These are phyloP conservation scores for Naganishia sp. DNA, from an alignment of 1,284 basidiomycete species.

Conservation along the genomic window DNA sequence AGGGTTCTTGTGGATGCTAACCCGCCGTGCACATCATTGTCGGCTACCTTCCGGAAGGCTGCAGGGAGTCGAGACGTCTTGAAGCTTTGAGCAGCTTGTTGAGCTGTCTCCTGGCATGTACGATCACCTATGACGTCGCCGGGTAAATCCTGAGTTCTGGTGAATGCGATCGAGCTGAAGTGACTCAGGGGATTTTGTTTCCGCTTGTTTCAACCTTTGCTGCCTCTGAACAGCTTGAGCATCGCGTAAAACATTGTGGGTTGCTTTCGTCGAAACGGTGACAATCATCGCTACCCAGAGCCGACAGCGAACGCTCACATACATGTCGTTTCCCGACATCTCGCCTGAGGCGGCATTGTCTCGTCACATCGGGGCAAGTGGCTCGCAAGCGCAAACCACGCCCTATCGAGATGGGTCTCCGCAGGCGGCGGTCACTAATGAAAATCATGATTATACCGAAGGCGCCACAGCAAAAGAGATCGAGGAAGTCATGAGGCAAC, in stretches of 20 bases:
- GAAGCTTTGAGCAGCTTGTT: no score
- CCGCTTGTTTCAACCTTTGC: background rate
- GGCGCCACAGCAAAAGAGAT: slow-evolving; percentile 31
- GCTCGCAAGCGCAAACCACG: background rate
- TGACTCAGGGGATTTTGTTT: slow-evolving; percentile 1
- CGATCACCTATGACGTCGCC: background rate
- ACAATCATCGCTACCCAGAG: no score
- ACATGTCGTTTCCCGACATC: slow-evolving; percentile 32
- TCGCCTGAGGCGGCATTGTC: slow-evolving; percentile 27
- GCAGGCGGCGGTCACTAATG: slow-evolving; percentile 5
- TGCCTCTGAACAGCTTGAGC: no score
- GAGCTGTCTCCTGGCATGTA: no score
- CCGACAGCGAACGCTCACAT: no score
- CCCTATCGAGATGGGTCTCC: slow-evolving; percentile 20
- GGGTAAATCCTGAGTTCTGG: background rate
- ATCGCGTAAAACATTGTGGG: no score
- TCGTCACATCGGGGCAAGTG: background rate
- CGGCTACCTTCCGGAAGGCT: no score
- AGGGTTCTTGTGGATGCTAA: background rate
- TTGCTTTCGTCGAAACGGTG: no score
- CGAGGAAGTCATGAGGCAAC: slow-evolving; percentile 29
- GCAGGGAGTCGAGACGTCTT: no score
- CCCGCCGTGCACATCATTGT: background rate
- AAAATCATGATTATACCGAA: slow-evolving; percentile 38
- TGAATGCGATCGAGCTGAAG: background rate